Evolutionary conservation across 768 basidiomycete species (phyloP), one percentile per base, ranked within the genome.

Genomic region (Erythrobasidium yunnanense): DNA sequence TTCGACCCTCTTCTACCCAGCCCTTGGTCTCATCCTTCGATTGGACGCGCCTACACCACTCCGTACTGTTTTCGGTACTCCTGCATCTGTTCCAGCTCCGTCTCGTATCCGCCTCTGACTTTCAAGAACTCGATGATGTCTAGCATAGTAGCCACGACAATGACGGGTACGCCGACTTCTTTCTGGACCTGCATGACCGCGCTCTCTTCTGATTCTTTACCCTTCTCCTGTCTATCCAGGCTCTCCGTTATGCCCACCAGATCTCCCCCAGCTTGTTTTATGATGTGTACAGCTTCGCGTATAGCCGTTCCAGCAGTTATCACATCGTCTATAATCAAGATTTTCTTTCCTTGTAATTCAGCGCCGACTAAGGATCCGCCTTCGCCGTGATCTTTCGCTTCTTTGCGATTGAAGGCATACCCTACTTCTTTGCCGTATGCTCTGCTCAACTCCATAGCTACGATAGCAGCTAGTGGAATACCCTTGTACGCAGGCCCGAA

Each of bases 401-500:
- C 93, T 77, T 99, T 99, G 51, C 93, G 83, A 74, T 96, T 91
- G 71, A 91, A 95, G 22, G 87, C 86, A 70, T 88, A 89, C 0
- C 87, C 89, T 29, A 91, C 83, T 33, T 81, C 78, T 45, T 83
- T 79, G 2, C 78, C 77, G 73, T 88, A 80, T 51, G 83, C 79
- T 13, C 85, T 81, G 63, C 85, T 81, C 34, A 99, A 81, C 22
- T 85, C 80, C 20, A 92, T 80, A 1, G 87, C 81, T 2, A 92
- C 88, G 33, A 86, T 82, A 0, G 92, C 87, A 0, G 91, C 92
- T 55, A 99, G 84, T 0, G 91, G 82, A 73, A 97, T 97, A 25
- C 90, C 93, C 78, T 97, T 97, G 79, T 97, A 97, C 1, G 93
- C 92, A 0, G 93, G 93, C 0, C 93, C 93, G 71, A 97, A 95